Evolutionary conservation across 768 basidiomycete species (phyloP), one percentile per base, ranked within the genome.

Genomic region (Lactifluus pinguis): DNA sequence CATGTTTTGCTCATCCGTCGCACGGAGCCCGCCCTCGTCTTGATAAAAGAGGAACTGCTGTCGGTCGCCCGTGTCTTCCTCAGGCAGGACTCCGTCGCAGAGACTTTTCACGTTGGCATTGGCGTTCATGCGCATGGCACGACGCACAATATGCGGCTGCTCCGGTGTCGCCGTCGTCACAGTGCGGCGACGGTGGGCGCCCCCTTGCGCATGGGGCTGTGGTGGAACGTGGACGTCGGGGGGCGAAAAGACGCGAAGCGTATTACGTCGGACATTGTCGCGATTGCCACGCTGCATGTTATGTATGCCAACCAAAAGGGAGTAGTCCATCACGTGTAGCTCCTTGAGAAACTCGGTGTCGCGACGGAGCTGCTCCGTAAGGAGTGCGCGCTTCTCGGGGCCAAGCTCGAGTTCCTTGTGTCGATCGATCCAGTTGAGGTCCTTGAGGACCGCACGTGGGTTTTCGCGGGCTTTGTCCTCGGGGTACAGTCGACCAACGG

Each of bases 311-410:
- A 98, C 85, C 48, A 99, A 80, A 29, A 99, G 76, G 65, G 89
- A 92, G 71, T 99, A 98, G 72, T 98, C 97, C 95, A 98, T 98
- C 58, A 99, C 95, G 48, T 83, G 76, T 19, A 97, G 77, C 65
- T 74, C 72, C 74, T 88, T 88, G 71, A 99, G 72, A 66, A 98
- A 83, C 73, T 91, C 92, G 21, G 86, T 79, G 68, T 99, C 97
- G 53, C 94, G 76, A 64, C 89, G 76, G 41, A 99, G 74, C 76
- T 99, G 97, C 72, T 98, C 97, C 13, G 87, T 84, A 69, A 99
- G 76, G 55, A 95, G 73, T 4, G 93, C 92, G 49, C 89, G 76
- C 74, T 98, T 99, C 76, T 98, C 94, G 0, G 97, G 97, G 0
- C 97, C 97, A n/a, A 98, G 73, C 72, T 94, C 90, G 49, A 99